These are phyloP conservation scores for Striga hermonthica DNA, from an alignment of 305 asterid species.

Conservation along the genomic window DNA sequence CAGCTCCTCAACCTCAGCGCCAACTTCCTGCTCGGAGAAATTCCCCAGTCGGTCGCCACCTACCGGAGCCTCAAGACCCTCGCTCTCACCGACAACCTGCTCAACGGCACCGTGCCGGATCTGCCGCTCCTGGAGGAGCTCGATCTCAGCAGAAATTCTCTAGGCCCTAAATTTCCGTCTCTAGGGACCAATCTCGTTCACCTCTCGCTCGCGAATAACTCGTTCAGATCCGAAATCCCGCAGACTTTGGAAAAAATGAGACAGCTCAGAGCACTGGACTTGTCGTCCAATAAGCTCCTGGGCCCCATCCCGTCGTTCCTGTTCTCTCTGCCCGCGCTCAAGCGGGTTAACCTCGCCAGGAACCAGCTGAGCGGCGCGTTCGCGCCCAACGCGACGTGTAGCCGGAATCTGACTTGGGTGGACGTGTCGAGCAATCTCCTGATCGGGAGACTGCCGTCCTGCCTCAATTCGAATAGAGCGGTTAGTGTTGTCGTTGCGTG, in stretches of 20 bases:
- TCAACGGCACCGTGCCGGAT: conserved; percentile 77
- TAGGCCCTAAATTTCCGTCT: conserved; percentile 73
- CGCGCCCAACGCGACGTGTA: conserved; percentile 46
- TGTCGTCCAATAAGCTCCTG: conserved; percentile 63
- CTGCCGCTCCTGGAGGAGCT: conserved; percentile 52
- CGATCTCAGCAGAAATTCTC: conserved; percentile 60
- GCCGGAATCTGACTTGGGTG: conserved; percentile 49
- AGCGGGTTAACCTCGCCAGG: conserved; percentile 45
- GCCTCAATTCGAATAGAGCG: conserved; percentile 57
- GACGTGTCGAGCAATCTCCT: conserved; percentile 75
- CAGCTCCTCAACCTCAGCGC: conserved; percentile 62
- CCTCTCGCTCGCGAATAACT: conserved; percentile 49
- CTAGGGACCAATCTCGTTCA: conserved; percentile 45
- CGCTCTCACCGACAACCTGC: conserved; percentile 55
- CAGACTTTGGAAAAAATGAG: conserved; percentile 41
- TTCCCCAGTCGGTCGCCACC: conserved; percentile 60
- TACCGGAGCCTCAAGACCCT: conserved; percentile 53
- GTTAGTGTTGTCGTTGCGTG: conserved; percentile 42
- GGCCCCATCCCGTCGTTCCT: conserved; percentile 73
- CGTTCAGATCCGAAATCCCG: conserved; percentile 71
- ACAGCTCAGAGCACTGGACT: conserved; percentile 51
- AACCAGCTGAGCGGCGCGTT: conserved; percentile 83
- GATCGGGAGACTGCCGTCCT: conserved; percentile 75
- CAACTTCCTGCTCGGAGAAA: conserved; percentile 55
- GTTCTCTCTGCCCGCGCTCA: conserved; percentile 62